These are phyloP conservation scores for Phytophthora lateralis DNA, from an alignment of 352 stramenopile genomes.

Conservation along the genomic window DNA sequence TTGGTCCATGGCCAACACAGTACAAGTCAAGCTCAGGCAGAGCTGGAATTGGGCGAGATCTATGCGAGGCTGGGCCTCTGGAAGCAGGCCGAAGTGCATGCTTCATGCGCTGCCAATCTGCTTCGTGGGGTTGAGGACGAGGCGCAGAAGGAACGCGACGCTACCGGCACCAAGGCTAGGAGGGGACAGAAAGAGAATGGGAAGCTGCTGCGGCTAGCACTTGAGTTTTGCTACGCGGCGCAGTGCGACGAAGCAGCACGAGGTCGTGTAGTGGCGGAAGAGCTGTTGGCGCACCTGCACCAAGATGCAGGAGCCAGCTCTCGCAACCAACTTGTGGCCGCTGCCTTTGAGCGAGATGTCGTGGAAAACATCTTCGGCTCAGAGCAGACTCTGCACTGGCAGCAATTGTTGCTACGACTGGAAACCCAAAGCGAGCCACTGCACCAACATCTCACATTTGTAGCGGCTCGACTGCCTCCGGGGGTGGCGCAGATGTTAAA, in stretches of 20 bases:
- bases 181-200: conserved; percentile 9
- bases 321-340: conserved; percentile 20
- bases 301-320: conserved; percentile 6
- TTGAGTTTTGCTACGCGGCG: conserved; percentile 37
- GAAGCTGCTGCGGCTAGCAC: conserved; percentile 21
- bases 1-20: conserved; percentile 47
- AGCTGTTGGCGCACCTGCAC: conserved; percentile 13
- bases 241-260: conserved; percentile 28
- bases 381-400: conserved; percentile 55
- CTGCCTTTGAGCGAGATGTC: conserved; percentile 15
- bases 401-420: conserved; percentile 58
- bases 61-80: conserved; percentile 69
- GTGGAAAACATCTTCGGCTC: conserved; percentile 35
- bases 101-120: conserved; percentile 38
- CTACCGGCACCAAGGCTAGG: neutral
- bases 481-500: conserved; percentile 25
- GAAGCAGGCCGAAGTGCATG: conserved; percentile 69
- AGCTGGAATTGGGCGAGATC: conserved; percentile 59
- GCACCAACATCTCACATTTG: conserved; percentile 38
- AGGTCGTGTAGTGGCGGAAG: conserved; percentile 22
- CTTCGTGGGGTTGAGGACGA: conserved; percentile 39
- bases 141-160: neutral
- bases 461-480: conserved; percentile 36
- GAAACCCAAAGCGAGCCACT: conserved; percentile 43
- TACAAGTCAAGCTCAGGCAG: conserved; percentile 44